These are phyloP conservation scores for Wickerhamomyces strasburgensis DNA, from an alignment of 805 yeast species.

Conservation along the genomic window DNA sequence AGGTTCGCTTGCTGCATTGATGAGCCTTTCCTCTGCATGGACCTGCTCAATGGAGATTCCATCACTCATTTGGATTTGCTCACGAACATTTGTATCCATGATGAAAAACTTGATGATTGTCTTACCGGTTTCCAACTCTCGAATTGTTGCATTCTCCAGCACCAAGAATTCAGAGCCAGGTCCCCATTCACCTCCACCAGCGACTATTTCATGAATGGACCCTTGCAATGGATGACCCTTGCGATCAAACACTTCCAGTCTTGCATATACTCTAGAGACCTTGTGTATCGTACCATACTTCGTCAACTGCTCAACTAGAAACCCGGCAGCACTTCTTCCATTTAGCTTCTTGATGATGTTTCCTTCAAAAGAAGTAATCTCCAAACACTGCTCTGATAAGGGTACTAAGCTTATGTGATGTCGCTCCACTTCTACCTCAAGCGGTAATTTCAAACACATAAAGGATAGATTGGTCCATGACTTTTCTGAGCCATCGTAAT, in stretches of 20 bases:
- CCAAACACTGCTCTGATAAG: not conserved
- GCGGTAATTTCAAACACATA: not conserved
- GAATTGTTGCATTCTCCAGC: not conserved
- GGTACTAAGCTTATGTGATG: not conserved
- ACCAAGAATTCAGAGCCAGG: slow-evolving; percentile 3
- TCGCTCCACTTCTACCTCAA: not conserved
- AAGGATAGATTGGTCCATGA: not conserved
- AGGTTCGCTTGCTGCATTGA: not conserved
- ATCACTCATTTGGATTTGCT: not conserved
- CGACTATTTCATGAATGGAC: slow-evolving; percentile 4
- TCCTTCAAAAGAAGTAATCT: slow-evolving; percentile 3
- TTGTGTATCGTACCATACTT: not conserved
- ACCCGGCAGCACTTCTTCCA: slow-evolving; percentile 4
- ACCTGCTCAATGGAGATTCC: not conserved
- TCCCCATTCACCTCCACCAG: slow-evolving; percentile 16
- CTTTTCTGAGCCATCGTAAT: not conserved
- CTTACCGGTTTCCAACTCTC: too few relatives aligned
- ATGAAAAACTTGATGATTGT: too few relatives aligned
- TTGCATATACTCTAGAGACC: not conserved
- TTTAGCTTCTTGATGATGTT: slow-evolving; percentile 5
- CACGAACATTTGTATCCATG: too few relatives aligned
- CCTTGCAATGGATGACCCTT: not conserved
- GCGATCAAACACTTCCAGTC: slow-evolving; percentile 1
- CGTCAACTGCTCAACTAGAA: slow-evolving; percentile 3
- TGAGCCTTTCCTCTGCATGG: not conserved